These are phyloP conservation scores for Aeschynomene evenia DNA, from an alignment of 306 rosid genomes.

Conservation along the genomic window DNA sequence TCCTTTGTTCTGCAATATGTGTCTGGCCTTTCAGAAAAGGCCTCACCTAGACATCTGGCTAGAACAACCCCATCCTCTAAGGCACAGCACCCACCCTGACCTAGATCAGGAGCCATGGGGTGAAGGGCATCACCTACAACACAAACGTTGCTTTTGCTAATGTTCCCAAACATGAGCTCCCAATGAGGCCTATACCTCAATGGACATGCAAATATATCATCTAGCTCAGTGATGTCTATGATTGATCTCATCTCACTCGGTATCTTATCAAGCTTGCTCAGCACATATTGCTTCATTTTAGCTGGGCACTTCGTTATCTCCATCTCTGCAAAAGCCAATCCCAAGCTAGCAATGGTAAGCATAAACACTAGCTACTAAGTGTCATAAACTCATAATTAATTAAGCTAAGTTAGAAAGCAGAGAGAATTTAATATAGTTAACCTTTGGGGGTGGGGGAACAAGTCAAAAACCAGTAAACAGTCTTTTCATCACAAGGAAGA, in stretches of 20 bases:
- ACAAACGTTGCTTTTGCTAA: constrained; percentile 60
- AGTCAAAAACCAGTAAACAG: constrained; percentile 55
- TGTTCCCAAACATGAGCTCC: constrained; percentile 57
- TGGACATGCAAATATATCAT: constrained; percentile 35
- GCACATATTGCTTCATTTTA: constrained; percentile 42
- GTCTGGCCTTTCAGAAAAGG: constrained; percentile 19
- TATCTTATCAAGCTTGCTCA: constrained; percentile 48
- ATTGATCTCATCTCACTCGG: constrained; percentile 34
- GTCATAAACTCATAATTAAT: too few relatives aligned
- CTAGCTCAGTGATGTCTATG: constrained; percentile 40
- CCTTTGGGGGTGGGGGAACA: constrained; percentile 63
- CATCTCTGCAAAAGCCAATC: constrained; percentile 46
- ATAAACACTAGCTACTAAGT: too few relatives aligned
- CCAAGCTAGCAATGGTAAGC: too few relatives aligned
- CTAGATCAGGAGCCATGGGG: constrained; percentile 60
- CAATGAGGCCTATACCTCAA: constrained; percentile 48
- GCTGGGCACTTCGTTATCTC: constrained; percentile 33
- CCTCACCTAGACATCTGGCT: constrained; percentile 57
- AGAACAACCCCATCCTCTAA: constrained; percentile 60
- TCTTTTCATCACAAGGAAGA: constrained; percentile 46
- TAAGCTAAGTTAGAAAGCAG: background rate
- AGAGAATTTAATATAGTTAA: background rate
- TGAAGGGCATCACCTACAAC: constrained; percentile 66
- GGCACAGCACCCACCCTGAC: constrained; percentile 60
- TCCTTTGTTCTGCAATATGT: background rate